These are phyloP conservation scores for Yarrowia bubula DNA, from an alignment of 805 yeast genomes.

Conservation along the genomic window DNA sequence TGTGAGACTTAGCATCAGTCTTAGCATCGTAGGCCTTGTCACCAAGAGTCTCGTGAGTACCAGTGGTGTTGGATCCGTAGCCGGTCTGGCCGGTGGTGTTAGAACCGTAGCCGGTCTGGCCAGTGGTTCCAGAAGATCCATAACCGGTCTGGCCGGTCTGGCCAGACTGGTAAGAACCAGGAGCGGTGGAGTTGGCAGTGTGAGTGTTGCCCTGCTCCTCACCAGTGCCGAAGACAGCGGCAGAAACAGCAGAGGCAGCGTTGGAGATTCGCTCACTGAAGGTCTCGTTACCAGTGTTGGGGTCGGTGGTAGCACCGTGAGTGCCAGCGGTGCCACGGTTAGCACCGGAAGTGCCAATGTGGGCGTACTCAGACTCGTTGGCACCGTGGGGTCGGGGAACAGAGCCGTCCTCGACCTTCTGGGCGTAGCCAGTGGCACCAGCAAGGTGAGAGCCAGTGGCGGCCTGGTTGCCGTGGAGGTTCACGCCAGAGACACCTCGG, in stretches of 20 bases:
- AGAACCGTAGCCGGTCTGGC: conserved; percentile 1
- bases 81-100: conserved; percentile 6
- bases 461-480: conserved; percentile 2
- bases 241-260: conserved; percentile 25
- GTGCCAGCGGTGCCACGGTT: neutral
- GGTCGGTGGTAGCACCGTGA: neutral
- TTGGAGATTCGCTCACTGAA: conserved; percentile 1
- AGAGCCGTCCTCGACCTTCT: neutral
- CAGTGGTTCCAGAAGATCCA: neutral
- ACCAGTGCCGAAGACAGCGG: conserved; percentile 21
- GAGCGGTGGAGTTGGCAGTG: conserved; percentile 3
- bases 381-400: neutral
- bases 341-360: neutral
- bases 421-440: conserved; percentile 16
- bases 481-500: conserved; percentile 9
- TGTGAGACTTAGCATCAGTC: conserved; percentile 4
- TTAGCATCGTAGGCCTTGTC: conserved; percentile 12
- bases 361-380: neutral
- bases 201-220: conserved; percentile 11
- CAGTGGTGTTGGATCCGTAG: neutral
- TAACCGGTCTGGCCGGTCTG: neutral
- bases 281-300: neutral
- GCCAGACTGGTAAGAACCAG: conserved; percentile 11
- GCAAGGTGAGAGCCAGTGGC: conserved; percentile 6
- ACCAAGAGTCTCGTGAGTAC: conserved; percentile 5